These are phyloP conservation scores for Verticillium tricorpus DNA, from an alignment of 2,329 filamentous ascomycete genomes.

Conservation along the genomic window DNA sequence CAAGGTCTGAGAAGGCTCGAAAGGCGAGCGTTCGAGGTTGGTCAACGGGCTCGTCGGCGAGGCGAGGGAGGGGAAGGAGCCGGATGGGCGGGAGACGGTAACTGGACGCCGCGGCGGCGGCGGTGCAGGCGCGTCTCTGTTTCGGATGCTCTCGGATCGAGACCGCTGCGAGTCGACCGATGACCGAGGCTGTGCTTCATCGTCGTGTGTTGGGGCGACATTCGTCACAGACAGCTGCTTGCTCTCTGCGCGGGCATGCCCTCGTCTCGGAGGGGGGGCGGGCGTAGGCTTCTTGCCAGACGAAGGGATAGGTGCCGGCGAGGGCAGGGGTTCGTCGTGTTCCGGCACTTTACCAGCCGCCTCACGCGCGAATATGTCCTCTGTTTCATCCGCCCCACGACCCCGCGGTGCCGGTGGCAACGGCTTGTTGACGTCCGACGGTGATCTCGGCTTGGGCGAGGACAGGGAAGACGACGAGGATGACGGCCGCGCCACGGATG, in stretches of 20 bases:
- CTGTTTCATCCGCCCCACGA: slow-evolving; percentile 38
- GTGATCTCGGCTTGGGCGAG: slow-evolving; percentile 22
- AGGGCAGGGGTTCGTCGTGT: slow-evolving; percentile 30
- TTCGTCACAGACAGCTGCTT: slow-evolving; percentile 19
- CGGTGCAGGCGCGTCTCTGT: slow-evolving; percentile 41
- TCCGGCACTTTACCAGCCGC: slow-evolving; percentile 48
- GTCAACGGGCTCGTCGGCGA: not conserved
- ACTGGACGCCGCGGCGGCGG: slow-evolving; percentile 50
- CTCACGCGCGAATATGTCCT: slow-evolving; percentile 51
- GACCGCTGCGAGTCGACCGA: slow-evolving; percentile 47
- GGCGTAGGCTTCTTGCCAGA: slow-evolving; percentile 39
- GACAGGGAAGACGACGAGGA: slow-evolving; percentile 17
- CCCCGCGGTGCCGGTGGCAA: slow-evolving; percentile 50
- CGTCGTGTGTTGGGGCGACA: slow-evolving; percentile 16
- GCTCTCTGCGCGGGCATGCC: slow-evolving; percentile 42
- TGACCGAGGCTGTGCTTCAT: slow-evolving; percentile 39
- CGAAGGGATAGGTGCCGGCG: slow-evolving; percentile 29
- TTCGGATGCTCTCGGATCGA: slow-evolving; percentile 40
- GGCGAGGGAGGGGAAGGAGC: not conserved
- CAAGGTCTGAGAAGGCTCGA: not conserved
- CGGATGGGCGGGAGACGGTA: slow-evolving; percentile 26
- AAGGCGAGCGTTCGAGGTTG: not conserved
- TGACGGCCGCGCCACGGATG: slow-evolving; percentile 12
- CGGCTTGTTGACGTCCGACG: slow-evolving; percentile 57
- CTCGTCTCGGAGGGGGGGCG: slow-evolving; percentile 45